Conservation (phyloP, 345 rosid genomes). For the Draba incana region DNA sequence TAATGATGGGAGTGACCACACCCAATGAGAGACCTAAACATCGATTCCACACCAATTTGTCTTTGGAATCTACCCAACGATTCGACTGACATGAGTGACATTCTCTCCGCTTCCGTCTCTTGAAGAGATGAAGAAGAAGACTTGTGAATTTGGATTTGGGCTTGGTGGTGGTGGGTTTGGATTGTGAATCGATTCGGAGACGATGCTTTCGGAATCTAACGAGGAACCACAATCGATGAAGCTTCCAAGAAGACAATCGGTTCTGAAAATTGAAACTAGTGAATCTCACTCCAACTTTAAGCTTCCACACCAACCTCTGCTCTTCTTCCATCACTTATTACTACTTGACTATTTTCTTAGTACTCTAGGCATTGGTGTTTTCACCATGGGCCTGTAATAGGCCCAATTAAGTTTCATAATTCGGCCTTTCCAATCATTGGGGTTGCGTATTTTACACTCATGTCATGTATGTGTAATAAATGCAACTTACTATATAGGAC, state of each 20-base stretch:
- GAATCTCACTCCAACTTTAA: slow-evolving; percentile 24
- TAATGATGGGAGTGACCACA: neutral
- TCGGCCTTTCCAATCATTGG: too few species aligned
- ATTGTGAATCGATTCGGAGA: slow-evolving; percentile 32
- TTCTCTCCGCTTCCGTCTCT: neutral
- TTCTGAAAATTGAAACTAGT: slow-evolving; percentile 20
- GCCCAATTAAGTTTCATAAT: too few species aligned
- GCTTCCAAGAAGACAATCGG: slow-evolving; percentile 29
- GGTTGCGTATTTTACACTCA: too few species aligned
- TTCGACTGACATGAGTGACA: too few species aligned
- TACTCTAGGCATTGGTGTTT: too few species aligned
- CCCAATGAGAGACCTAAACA: neutral
- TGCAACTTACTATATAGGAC: too few species aligned
- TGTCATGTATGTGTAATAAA: too few species aligned
- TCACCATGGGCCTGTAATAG: too few species aligned
- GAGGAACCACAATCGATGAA: slow-evolving; percentile 28
- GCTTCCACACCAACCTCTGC: slow-evolving; percentile 29
- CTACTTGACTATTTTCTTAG: too few species aligned
- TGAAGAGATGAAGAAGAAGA: neutral
- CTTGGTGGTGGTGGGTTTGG: slow-evolving; percentile 11
- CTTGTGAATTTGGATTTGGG: neutral
- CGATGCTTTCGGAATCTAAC: slow-evolving; percentile 31
- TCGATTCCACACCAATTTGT: neutral
- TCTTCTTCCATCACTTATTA: neutral
- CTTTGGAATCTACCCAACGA: too few species aligned